Conservation (phyloP, 345 rosid species). For the Pugionium dolabratum region DNA sequence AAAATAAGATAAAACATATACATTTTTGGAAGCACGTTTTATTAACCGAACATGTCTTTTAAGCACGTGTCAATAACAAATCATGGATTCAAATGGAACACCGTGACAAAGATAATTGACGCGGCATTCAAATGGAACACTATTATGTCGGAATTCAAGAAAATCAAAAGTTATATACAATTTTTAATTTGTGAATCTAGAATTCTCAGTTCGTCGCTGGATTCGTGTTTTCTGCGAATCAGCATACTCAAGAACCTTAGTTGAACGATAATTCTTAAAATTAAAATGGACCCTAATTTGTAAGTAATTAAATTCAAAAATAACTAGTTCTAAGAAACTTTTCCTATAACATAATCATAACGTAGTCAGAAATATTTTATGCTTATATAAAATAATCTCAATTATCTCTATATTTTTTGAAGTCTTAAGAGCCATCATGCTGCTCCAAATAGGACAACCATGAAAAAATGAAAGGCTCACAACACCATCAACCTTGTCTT, state of each 20-base stretch:
- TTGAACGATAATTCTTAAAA: too few relatives aligned
- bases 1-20: neutral
- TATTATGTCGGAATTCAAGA: conserved; percentile 14
- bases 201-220: too few relatives aligned
- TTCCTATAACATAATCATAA: too few relatives aligned
- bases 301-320: too few relatives aligned
- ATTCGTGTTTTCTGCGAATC: too few relatives aligned
- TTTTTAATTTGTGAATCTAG: too few relatives aligned
- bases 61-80: conserved; percentile 17
- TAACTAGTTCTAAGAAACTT: too few relatives aligned
- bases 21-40: neutral
- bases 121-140: conserved; percentile 2
- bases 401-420: neutral
- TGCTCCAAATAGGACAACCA: conserved; percentile 10
- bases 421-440: neutral
- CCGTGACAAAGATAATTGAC: neutral
- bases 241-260: too few relatives aligned
- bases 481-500: conserved; percentile 30
- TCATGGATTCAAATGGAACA: neutral
- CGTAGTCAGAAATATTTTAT: too few relatives aligned
- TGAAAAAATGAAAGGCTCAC: conserved; percentile 3
- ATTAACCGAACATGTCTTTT: neutral
- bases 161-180: neutral
- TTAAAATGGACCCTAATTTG: too few relatives aligned
- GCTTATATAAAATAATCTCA: too few relatives aligned